phyloP scores from a whole-genome alignment of 306 rosid species.

The Dalbergia oliveri region DNA sequence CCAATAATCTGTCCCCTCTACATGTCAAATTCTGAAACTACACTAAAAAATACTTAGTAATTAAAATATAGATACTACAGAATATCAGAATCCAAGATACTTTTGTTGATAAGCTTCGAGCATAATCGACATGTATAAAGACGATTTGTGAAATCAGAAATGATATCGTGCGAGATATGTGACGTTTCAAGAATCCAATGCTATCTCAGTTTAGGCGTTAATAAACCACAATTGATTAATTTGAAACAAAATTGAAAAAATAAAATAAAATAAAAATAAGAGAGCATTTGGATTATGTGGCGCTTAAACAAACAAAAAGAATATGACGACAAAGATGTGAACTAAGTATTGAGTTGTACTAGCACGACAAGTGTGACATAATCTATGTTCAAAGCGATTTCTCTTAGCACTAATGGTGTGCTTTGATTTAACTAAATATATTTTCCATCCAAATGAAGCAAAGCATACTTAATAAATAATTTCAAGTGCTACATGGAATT shows the following conservation, averaged over 20 bases:
- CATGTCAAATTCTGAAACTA: too few species aligned
- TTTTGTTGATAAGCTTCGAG: not conserved
- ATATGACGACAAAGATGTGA: slow-evolving; percentile 54
- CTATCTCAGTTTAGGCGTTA: slow-evolving; percentile 43
- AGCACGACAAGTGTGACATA: slow-evolving; percentile 36
- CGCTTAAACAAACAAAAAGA: slow-evolving; percentile 42
- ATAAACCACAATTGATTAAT: slow-evolving; percentile 32
- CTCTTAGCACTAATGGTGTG: slow-evolving; percentile 5
- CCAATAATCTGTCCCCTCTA: too few species aligned
- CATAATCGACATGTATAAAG: slow-evolving; percentile 31
- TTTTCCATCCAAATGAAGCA: slow-evolving; percentile 36
- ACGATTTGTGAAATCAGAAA: slow-evolving; percentile 20
- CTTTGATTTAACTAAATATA: not conserved
- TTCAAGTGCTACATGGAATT: slow-evolving; percentile 37
- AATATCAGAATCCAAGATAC: slow-evolving; percentile 26
- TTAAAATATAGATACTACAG: slow-evolving; percentile 1
- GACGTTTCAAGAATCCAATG: slow-evolving; percentile 54
- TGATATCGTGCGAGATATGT: slow-evolving; percentile 25
- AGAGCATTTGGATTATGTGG: slow-evolving; percentile 45
- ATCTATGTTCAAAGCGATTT: too few species aligned
- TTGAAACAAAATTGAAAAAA: slow-evolving; percentile 29
- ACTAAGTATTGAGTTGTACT: slow-evolving; percentile 14
- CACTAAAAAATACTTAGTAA: too few species aligned
- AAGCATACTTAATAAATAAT: slow-evolving; percentile 30
- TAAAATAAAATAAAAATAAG: not conserved